Conservation (phyloP, 2,329 filamentous ascomycete species). For the Claviceps citrina region DNA sequence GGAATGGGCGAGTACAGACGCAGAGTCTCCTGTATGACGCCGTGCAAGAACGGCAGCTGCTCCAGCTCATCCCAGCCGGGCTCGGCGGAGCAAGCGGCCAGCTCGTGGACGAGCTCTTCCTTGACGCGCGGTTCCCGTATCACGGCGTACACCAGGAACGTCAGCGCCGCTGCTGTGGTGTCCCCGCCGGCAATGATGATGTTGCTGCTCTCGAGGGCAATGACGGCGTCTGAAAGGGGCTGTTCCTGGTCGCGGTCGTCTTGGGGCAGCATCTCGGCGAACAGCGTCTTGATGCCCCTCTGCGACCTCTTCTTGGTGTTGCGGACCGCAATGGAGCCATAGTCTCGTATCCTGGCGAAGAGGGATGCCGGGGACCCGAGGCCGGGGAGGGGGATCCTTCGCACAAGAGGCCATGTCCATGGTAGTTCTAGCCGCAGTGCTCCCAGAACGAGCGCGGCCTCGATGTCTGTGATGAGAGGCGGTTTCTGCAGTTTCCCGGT, state of each 20-base stretch:
- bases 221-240: not conserved
- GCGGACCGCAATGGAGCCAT: not conserved
- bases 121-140: not conserved
- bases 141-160: slow-evolving; percentile 1
- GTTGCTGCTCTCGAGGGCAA: not conserved
- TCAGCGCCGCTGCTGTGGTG: not conserved
- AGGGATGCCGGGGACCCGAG: not conserved
- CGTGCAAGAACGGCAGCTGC: not conserved
- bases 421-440: not conserved
- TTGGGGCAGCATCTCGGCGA: not conserved
- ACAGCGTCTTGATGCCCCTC: not conserved
- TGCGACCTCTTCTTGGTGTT: not conserved
- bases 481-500: not conserved
- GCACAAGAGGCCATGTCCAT: not conserved
- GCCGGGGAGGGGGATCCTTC: not conserved
- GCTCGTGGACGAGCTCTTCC: not conserved
- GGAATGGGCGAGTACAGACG: slow-evolving; percentile 1
- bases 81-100: not conserved
- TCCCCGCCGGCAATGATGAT: slow-evolving; percentile 1
- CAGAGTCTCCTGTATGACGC: slow-evolving; percentile 1
- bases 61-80: not conserved
- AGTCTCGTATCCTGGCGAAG: not conserved
- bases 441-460: not conserved
- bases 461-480: not conserved
- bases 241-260: not conserved